Base-by-base conservation (phyloP, 2,329 filamentous ascomycete species). In the Penicillium concentricum region DNA sequence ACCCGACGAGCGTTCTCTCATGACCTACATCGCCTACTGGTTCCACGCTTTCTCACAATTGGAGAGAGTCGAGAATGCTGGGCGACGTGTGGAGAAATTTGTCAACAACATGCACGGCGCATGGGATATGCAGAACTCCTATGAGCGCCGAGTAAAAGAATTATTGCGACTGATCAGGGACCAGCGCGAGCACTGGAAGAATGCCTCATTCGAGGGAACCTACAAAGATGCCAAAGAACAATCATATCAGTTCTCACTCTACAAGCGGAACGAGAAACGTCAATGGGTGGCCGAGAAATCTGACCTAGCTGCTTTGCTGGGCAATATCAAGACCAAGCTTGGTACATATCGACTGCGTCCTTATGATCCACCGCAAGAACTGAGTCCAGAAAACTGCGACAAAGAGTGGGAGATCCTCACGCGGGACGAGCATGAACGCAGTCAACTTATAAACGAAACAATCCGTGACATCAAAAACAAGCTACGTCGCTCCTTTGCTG, bases 21-120 rank as follows among this genome's bases (percentile, higher is more conserved):
- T 99, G 94, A 99, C 94, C 0, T 99, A 99, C 75, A 99, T 99
- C 68, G 94, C 94, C 62, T 99, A 99, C 80, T 99, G 94, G 94
- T 99, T 99, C 83, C 94, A 99, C 72, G 94, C 94, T 67, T 99
- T 99, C 74, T 97, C 93, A 30, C 93, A 97, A 71, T 95, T 99
- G 87, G 94, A 99, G 78, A 90, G 93, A 73, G 94, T 99, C 9
- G 94, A 99, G 76, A 99, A 99, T 72, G 94, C 94, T 4, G 94
- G 94, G 5, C 86, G 94, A 59, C 86, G 94, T 65, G 94, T 99
- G 5, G 94, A 99, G 79, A 99, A 99, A 76, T 99, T 99, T 70
- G 90, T 99, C 67, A 91, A 91, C 72, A 97, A 94, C 74, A 97
- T 99, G 94, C 92, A 97, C 72, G 94, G 94, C 22, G 93, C 94